phyloP scores from a whole-genome alignment of 768 basidiomycete genomes.

The Mycena haematopus region DNA sequence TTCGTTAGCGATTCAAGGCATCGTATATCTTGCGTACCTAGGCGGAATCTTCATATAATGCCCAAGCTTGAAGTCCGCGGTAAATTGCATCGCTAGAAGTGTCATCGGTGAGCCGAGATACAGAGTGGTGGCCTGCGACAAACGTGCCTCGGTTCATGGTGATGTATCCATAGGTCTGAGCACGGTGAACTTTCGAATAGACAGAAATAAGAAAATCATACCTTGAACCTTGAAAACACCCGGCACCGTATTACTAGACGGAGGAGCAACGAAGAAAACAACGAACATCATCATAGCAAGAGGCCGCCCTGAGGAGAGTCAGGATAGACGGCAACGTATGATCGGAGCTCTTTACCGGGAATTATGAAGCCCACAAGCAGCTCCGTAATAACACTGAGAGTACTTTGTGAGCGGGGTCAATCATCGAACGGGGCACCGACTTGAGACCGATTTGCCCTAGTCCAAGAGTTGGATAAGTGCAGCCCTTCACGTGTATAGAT shows the following conservation, averaged over 20 bases:
- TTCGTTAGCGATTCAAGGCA: background rate
- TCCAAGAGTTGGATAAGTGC: background rate
- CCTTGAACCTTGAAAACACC: slow-evolving; percentile 45
- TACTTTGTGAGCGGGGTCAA: background rate
- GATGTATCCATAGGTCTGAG: slow-evolving; percentile 69
- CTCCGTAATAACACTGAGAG: slow-evolving; percentile 71
- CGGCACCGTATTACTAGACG: background rate
- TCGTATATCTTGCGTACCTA: slow-evolving; percentile 64
- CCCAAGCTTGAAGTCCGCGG: slow-evolving; percentile 78
- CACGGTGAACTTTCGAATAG: slow-evolving; percentile 9
- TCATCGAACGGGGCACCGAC: slow-evolving; percentile 34
- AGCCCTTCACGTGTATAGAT: background rate
- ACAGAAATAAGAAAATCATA: slow-evolving; percentile 15
- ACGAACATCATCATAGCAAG: slow-evolving; percentile 77
- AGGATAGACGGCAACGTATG: slow-evolving; percentile 2
- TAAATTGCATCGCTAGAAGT: slow-evolving; percentile 65
- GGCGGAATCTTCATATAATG: slow-evolving; percentile 73
- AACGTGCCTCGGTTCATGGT: slow-evolving; percentile 59
- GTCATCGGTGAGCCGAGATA: slow-evolving; percentile 33
- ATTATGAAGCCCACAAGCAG: slow-evolving; percentile 69
- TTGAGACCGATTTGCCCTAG: slow-evolving; percentile 60
- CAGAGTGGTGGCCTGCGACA: background rate
- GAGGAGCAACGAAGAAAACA: background rate
- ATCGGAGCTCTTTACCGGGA: slow-evolving; percentile 39
- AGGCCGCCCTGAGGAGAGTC: slow-evolving; percentile 61